Conservation (phyloP, 306 rosid species). For the Ormosia emarginata region DNA sequence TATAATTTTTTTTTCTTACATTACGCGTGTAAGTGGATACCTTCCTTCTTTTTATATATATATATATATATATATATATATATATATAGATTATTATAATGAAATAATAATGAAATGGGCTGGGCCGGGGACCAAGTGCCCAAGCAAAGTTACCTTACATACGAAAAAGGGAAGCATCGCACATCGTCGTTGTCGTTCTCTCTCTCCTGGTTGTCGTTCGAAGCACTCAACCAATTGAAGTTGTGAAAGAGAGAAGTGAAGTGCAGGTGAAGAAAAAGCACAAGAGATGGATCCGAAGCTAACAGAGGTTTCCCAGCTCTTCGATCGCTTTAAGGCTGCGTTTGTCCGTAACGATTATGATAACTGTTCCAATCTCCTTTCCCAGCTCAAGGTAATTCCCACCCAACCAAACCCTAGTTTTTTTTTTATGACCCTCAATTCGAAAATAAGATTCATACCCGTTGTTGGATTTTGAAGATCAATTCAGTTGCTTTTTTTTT, state of each 20-base stretch:
- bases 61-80: too few species aligned
- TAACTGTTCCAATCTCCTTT: slow-evolving; percentile 45
- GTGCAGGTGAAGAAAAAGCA: not conserved
- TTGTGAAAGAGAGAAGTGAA: not conserved
- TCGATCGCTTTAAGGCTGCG: slow-evolving; percentile 84
- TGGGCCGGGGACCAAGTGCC: too few species aligned
- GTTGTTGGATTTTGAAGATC: not conserved
- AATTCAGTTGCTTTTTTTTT: not conserved
- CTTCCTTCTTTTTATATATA: too few species aligned
- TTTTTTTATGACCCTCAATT: not conserved
- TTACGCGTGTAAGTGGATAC: too few species aligned
- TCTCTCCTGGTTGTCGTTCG: not conserved
- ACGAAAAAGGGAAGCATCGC: not conserved
- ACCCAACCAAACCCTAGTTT: slow-evolving; percentile 42
- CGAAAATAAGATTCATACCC: not conserved
- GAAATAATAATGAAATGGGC: too few species aligned
- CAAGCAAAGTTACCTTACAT: too few species aligned
- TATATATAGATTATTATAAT: too few species aligned
- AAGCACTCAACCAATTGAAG: not conserved
- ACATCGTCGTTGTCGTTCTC: not conserved
- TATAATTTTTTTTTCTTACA: too few species aligned
- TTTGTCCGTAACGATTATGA: slow-evolving; percentile 57
- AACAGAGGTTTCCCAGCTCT: slow-evolving; percentile 65
- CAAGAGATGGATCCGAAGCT: slow-evolving; percentile 74
- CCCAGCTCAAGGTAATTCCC: slow-evolving; percentile 70